These are phyloP conservation scores for Mimosa pudica DNA, from an alignment of 306 rosid genomes.

Conservation along the genomic window DNA sequence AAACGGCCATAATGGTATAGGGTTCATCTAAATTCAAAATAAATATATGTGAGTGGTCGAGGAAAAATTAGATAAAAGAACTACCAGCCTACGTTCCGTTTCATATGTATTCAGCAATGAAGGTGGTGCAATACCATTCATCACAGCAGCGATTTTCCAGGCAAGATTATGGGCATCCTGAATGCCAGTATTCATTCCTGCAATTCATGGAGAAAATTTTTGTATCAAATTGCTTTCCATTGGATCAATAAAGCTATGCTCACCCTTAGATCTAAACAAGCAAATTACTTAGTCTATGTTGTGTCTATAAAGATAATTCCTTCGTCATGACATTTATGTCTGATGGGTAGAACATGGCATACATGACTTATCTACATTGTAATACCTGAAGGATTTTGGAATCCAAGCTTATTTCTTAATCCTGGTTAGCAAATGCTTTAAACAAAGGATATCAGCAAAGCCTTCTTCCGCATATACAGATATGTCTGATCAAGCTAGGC, in stretches of 20 bases:
- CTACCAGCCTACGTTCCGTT: conserved; percentile 84
- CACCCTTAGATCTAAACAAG: conserved; percentile 13
- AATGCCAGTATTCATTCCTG: conserved; percentile 99
- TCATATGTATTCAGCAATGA: conserved; percentile 78
- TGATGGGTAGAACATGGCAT: neutral
- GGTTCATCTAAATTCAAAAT: conserved; percentile 28
- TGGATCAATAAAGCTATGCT: neutral
- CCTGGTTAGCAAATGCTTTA: conserved; percentile 7
- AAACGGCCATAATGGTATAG: conserved; percentile 21
- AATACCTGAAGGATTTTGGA: neutral
- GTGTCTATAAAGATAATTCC: neutral
- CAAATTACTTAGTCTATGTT: neutral
- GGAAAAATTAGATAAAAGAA: conserved; percentile 36
- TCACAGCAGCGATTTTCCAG: conserved; percentile 89
- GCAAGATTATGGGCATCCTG: conserved; percentile 97
- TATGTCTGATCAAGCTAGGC: neutral
- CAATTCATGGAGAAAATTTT: conserved; percentile 29
- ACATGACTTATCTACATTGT: neutral
- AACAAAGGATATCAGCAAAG: neutral
- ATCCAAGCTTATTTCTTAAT: neutral
- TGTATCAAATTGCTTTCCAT: conserved; percentile 28
- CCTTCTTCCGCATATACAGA: neutral
- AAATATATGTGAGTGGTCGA: neutral
- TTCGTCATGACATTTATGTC: neutral
- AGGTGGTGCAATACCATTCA: conserved; percentile 76